These are phyloP conservation scores for Gonium pectorale DNA, from an alignment of 139 green algal genomes.

Conservation along the genomic window DNA sequence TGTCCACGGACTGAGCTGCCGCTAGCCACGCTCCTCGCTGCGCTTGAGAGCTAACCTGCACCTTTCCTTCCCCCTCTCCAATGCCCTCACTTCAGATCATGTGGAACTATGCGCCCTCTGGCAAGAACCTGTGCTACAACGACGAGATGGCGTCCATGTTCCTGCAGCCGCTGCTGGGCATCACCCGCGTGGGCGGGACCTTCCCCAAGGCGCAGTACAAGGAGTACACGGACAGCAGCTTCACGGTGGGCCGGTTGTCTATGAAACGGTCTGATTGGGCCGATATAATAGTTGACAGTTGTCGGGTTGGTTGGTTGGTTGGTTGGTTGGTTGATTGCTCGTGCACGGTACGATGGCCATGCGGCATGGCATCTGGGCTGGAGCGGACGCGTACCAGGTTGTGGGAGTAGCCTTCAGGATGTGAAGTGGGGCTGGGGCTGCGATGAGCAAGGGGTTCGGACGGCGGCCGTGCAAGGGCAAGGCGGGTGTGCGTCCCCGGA, in stretches of 20 bases:
- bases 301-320: background rate
- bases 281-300: too few relatives aligned
- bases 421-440: too few relatives aligned
- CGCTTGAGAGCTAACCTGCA: background rate
- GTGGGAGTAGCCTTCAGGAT: too few relatives aligned
- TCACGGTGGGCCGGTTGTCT: constrained; percentile 66
- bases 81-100: background rate
- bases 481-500: too few relatives aligned
- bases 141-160: constrained; percentile 3
- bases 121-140: constrained; percentile 37
- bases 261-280: too few relatives aligned
- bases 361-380: too few relatives aligned
- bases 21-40: background rate
- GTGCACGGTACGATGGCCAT: too few relatives aligned
- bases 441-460: too few relatives aligned
- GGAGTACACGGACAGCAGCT: constrained; percentile 78
- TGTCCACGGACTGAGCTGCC: too few relatives aligned
- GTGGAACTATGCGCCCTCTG: constrained; percentile 32
- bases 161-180: background rate
- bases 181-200: constrained; percentile 27
- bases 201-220: constrained; percentile 74
- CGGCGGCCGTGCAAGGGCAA: too few relatives aligned
- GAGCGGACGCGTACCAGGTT: too few relatives aligned
- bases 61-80: background rate
- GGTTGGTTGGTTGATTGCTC: too few relatives aligned